Base-by-base conservation (phyloP, 176 grass and related monocot genomes). In the Bromus sterilis region DNA sequence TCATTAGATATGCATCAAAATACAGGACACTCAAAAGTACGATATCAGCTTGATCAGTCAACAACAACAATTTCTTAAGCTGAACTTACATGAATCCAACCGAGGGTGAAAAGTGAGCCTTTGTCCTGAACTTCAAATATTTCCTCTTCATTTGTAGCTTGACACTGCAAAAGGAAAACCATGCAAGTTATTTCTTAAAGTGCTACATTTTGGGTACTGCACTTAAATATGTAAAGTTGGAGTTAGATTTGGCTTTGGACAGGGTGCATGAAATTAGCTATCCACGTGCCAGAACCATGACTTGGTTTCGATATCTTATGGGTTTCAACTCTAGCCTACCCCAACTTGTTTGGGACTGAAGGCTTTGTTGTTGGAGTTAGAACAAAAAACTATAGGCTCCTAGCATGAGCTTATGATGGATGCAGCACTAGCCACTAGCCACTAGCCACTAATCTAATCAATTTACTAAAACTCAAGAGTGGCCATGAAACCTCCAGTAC, bases 71-170 rank as follows among this genome's bases (percentile, higher is more conserved):
- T 18, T 41, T n/a, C 13, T 63, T 30, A 80, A 80, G 79, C 16
- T 37, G 40, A 79, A 88, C 90, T 98, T 91, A 98, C 96, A 72
- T 98, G 95, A 93, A 98, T 98, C 93, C 96, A 98, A 32, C 96
- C 96, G 82, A 95, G 93, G 56, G 96, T 93, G 60, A 98, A 91
- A 82, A 98, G 96, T 41, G 93, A 98, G 11, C 83, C 80, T 68
- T 95, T 95, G 75, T 98, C 96, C 90, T 98, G 96, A 83, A 95
- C 86, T 81, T 98, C 93, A 88, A 95, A 98, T 91, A 98, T 88
- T 95, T 98, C 96, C 83, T 98, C 96, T 91, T 98, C 96, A 86
- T 98, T 93, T 68, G 86, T 98, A 83, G 93, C 93, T 84, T 92
- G 93, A 65, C 96, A 98, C 96, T 98, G 85, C 43, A 97, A 69